Conservation (phyloP, 352 stramenopile species). For the Pythium sukuiense region DNA sequence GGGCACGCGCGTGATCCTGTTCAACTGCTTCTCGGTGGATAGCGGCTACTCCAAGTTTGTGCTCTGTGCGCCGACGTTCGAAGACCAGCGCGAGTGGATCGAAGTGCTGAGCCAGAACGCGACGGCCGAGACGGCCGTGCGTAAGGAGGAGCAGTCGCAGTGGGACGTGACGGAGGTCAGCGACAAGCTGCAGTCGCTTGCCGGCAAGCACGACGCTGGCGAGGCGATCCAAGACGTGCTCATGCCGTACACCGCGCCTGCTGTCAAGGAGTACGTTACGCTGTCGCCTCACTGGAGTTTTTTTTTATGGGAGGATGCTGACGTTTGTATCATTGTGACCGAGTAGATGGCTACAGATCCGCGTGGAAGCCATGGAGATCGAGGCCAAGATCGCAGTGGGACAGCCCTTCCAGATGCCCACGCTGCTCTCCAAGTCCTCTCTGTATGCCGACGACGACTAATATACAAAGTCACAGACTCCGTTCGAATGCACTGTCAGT, state of each 20-base stretch:
- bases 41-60: constrained; percentile 83
- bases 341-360: constrained; percentile 81
- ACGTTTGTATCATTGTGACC: constrained; percentile 1
- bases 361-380: constrained; percentile 84
- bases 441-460: constrained; percentile 87
- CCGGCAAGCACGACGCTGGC: constrained; percentile 68
- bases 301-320: constrained; percentile 1
- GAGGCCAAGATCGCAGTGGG: constrained; percentile 79
- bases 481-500: not conserved
- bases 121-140: constrained; percentile 73
- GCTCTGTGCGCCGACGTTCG: constrained; percentile 80
- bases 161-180: constrained; percentile 74
- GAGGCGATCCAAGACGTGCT: constrained; percentile 69
- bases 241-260: constrained; percentile 77
- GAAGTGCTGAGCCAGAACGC: constrained; percentile 86
- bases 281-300: constrained; percentile 1
- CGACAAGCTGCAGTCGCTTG: constrained; percentile 76
- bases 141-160: constrained; percentile 77
- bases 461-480: constrained; percentile 8
- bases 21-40: constrained; percentile 87
- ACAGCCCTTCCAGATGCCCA: constrained; percentile 78
- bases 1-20: constrained; percentile 78
- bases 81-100: constrained; percentile 89
- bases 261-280: constrained; percentile 84
- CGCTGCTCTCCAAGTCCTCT: constrained; percentile 86